A percentile compares a stretch with the other conserved stretches of the same genome.
Conservation (phyloP, 176 grass and related monocot species). For the Triticum dicoccoides region DNA sequence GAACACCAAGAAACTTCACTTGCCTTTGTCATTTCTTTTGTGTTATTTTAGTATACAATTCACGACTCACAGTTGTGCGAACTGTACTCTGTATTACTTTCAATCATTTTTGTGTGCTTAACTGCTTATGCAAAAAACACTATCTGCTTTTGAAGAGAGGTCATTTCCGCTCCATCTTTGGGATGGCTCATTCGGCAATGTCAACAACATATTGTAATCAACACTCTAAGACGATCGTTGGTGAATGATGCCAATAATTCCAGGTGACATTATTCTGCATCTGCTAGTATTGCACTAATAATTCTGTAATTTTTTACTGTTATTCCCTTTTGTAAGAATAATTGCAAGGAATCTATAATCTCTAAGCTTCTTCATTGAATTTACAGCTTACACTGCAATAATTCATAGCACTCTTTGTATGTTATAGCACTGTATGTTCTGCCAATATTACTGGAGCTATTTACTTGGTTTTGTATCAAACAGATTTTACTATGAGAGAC, state of each 20-base stretch:
- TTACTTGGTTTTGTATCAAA: conserved; percentile 1
- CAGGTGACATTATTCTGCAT: conserved; percentile 45
- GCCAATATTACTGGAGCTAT: neutral
- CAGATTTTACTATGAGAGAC: neutral
- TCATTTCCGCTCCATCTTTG: conserved; percentile 36
- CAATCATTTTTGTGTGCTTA: neutral
- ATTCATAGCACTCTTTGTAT: neutral
- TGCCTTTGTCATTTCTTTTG: neutral
- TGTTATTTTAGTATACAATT: neutral
- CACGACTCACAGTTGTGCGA: neutral
- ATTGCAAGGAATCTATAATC: neutral
- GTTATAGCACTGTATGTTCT: neutral
- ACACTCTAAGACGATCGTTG: conserved; percentile 46
- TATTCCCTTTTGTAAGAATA: conserved; percentile 12
- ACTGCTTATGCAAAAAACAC: neutral
- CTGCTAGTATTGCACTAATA: conserved; percentile 15
- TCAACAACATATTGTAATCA: conserved; percentile 58
- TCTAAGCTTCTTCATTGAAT: neutral
- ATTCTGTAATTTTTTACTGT: neutral
- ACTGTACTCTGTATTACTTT: neutral
- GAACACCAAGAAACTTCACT: neutral
- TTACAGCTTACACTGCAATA: neutral
- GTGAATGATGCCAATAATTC: conserved; percentile 84
- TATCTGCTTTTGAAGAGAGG: conserved; percentile 52
- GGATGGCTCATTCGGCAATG: conserved; percentile 62